Evolutionary conservation across 2,329 filamentous ascomycete species (phyloP).

Genomic region (Xylaria digitata): DNA sequence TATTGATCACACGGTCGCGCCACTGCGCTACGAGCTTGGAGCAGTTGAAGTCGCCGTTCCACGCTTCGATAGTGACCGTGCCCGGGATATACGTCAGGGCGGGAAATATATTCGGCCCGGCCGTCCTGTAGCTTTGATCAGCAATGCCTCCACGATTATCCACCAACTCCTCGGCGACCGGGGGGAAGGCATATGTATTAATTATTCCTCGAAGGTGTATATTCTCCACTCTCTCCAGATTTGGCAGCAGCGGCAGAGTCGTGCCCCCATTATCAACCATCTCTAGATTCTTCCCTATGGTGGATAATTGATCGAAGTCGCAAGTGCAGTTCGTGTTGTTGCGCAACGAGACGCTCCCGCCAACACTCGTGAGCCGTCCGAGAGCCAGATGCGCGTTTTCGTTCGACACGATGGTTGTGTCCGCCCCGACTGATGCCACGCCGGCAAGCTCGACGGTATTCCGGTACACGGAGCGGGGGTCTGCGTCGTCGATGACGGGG

Average conservation of each 20-base stretch:
- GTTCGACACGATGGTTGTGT: neutral
- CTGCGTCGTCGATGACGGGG: neutral
- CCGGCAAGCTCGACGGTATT: too few species aligned
- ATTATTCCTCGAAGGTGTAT: constrained; percentile 10
- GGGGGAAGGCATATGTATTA: neutral
- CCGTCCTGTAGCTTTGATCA: neutral
- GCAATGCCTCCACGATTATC: too few species aligned
- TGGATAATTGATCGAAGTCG: too few species aligned
- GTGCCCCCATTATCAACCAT: too few species aligned
- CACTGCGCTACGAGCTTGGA: constrained; percentile 7
- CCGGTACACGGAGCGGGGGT: neutral
- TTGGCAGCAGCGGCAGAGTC: neutral
- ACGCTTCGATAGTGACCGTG: constrained; percentile 7
- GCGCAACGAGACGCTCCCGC: too few species aligned
- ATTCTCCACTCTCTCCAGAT: neutral
- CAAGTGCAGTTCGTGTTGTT: too few species aligned
- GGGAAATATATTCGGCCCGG: constrained; percentile 12
- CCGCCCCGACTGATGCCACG: neutral
- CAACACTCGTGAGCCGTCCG: too few species aligned
- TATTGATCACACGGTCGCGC: constrained; percentile 1
- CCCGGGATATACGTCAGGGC: constrained; percentile 10
- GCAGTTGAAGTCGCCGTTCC: constrained; percentile 21
- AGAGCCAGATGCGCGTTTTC: too few species aligned
- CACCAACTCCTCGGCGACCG: too few species aligned
- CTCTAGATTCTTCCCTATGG: too few species aligned